Base-by-base conservation (phyloP, 2,329 filamentous ascomycete species). In the Colletotrichum higginsianum region DNA sequence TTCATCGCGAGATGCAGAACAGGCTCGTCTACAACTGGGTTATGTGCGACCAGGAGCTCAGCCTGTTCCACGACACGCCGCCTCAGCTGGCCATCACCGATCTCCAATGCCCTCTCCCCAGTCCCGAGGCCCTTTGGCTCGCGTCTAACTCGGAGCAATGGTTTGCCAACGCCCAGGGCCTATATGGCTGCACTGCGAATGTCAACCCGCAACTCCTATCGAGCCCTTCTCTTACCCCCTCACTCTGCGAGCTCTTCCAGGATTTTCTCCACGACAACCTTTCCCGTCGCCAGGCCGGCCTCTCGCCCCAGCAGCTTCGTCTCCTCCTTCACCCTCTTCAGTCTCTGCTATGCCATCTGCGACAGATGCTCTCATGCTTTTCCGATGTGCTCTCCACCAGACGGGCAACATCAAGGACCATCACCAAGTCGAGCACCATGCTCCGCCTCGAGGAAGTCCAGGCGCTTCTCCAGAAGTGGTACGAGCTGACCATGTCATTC, bases 11-110 rank as follows among this genome's bases (percentile, higher is more conserved):
- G 79, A 87, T 87, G 61, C 86, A 88, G 74, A 92, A 89, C 78
- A 85, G 89, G 87, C 83, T 94, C 42, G 88, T 92, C n/a, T 93
- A 94, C 80, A 92, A 91, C 66, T 94, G 91, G 90, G 89, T 92
- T 23, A 92, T 93, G 88, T 86, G 92, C 30, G 92, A 94, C 77
- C 91, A 93, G 76, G 92, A 94, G 79, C 82, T 93, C 66, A 89
- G 89, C 58, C 82, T 93, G 11, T 92, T 92, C 80, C 87, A 92
- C 74, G 90, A 93, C 76, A 88, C 86, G 1, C 84, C 86, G 2
- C 89, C 90, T 0, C 82, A 92, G 42, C 87, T 94, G 67, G 88
- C 90, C 16, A 87, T 92, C 65, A 91, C 87, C 40, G 90, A 93
- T 69, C 87, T 93, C 58, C 86, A 86, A 26, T 88, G 89, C 52